Evolutionary conservation across 176 grass and related monocot genomes (phyloP).

Genomic region (Puccinellia tenuiflora): DNA sequence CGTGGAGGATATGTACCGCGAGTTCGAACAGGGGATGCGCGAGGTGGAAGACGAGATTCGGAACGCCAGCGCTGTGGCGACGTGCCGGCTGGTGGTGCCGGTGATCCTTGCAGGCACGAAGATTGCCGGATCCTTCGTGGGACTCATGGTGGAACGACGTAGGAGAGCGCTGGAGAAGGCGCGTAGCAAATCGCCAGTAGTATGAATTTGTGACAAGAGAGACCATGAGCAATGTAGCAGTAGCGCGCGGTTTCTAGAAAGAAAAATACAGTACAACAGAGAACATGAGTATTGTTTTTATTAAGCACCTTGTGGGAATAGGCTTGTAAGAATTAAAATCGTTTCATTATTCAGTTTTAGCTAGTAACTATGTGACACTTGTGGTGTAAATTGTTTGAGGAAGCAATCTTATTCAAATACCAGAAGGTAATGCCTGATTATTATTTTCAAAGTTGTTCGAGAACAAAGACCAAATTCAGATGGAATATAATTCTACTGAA

Average conservation of each 20-base stretch:
- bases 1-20: background rate
- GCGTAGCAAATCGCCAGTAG: background rate
- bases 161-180: background rate
- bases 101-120: background rate
- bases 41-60: background rate
- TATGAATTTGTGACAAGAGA: background rate
- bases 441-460: background rate
- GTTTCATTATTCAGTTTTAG: background rate
- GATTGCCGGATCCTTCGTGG: background rate
- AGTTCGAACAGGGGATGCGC: background rate
- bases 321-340: background rate
- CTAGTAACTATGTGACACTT: background rate
- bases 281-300: background rate
- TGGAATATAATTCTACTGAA: no score
- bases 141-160: conserved; percentile 14
- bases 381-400: background rate
- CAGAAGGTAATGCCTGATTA: background rate
- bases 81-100: background rate
- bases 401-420: background rate
- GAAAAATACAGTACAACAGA: background rate
- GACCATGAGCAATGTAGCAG: background rate
- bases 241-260: background rate
- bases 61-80: background rate
- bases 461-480: no score
- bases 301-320: background rate